Evolutionary conservation across 805 yeast genomes (phyloP), one percentile per base, ranked within the genome.

Genomic region (Wickerhamiella siamensis): DNA sequence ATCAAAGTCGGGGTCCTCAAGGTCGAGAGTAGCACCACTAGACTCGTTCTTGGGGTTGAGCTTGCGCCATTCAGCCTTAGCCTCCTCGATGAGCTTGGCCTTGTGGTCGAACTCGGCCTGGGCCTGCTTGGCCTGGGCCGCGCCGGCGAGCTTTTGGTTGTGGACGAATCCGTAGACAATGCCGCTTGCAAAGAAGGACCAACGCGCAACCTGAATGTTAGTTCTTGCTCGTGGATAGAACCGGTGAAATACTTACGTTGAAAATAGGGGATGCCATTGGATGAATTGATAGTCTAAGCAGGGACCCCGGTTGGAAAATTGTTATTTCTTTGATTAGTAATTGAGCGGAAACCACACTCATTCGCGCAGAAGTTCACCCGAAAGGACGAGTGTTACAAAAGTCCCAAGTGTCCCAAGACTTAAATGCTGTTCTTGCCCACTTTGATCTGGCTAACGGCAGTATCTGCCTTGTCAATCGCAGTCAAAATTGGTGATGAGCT

Each of bases 1-100:
- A 62, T 87, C 97, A 62, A 84, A 73, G 67, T 86, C 80, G 51
- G 94, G 91, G 65, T 86, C 94, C 56, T 83, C 88, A 60, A 86
- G 70, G 66, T 87, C 71, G 36, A 64, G 52, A n/a, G 69, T 63
- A 24, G 64, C 54, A n/a, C 58, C 50, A 37, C 60, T 50, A 18
- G 60, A 57, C 29, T 58, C 62, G 44, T 69, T 69, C 46, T 62
- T 63, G 48, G 66, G 67, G 55, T 72, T 64, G 56, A 75, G 65
- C 63, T 74, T 79, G 53, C 83, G 86, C 66, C 72, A 88, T 67
- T 83, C 87, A 41, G 79, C 80, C 70, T 83, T 86, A 53, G 97
- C 98, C 64, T 84, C 80, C 46, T 70, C 75, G 55, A 88, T 82
- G 59, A 87, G 74, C 55, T 79, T 76, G 62, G 75, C 73, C 63